Conservation (phyloP, 805 yeast genomes). For the Blastobotrys robertii region DNA sequence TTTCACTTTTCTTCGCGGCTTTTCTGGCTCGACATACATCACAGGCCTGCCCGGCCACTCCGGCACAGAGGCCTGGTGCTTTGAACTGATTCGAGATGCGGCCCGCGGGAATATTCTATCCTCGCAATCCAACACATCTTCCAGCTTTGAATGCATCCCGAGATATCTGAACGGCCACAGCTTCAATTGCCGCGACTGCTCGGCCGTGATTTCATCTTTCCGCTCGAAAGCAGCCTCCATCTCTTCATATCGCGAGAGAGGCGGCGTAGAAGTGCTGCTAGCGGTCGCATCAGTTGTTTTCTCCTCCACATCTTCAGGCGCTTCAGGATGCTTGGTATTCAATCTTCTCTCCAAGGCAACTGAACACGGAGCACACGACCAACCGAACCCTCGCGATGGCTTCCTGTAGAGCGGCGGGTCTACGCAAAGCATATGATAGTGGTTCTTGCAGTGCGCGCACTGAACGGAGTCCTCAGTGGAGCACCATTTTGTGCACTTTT, state of each 20-base stretch:
- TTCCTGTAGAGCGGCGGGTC: slow-evolving; percentile 74
- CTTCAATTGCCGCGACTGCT: slow-evolving; percentile 20
- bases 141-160: slow-evolving; percentile 64
- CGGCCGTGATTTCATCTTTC: slow-evolving; percentile 18
- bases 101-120: slow-evolving; percentile 78
- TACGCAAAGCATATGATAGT: slow-evolving; percentile 73
- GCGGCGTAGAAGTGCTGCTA: slow-evolving; percentile 2
- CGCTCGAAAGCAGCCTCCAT: slow-evolving; percentile 24
- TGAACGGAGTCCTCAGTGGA: slow-evolving; percentile 57
- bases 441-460: slow-evolving; percentile 67
- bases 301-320: slow-evolving; percentile 2
- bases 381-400: slow-evolving; percentile 80
- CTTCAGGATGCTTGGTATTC: not conserved
- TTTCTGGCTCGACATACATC: slow-evolving; percentile 44
- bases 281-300: not conserved
- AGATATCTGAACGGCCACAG: slow-evolving; percentile 71
- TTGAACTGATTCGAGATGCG: slow-evolving; percentile 63
- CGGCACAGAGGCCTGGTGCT: slow-evolving; percentile 50
- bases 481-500: slow-evolving; percentile 80
- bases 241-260: slow-evolving; percentile 16
- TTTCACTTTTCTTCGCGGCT: slow-evolving; percentile 21
- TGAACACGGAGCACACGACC: slow-evolving; percentile 79
- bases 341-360: slow-evolving; percentile 17
- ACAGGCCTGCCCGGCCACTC: slow-evolving; percentile 60
- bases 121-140: slow-evolving; percentile 67